A percentile compares a stretch with the other conserved stretches of the same genome.
Evolutionary conservation across 2,329 filamentous ascomycete species (phyloP).

Genomic region (Raffaelea ambrosiae): DNA sequence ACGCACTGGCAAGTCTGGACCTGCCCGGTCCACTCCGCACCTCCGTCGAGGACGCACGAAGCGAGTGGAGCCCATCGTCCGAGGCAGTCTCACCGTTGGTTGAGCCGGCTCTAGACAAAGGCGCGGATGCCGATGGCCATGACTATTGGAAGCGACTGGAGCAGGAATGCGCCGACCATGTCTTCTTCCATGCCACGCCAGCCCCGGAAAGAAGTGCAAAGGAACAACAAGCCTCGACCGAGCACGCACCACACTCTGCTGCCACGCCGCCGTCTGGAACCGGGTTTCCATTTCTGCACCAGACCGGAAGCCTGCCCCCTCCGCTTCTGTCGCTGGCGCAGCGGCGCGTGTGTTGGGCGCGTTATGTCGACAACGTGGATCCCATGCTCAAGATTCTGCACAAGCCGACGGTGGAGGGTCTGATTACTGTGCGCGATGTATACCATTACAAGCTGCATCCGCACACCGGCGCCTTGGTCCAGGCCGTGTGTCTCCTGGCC

Average conservation of each 20-base stretch:
- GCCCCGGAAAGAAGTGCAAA: too few species aligned
- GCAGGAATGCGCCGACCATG: conserved; percentile 1
- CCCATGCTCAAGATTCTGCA: conserved; percentile 7
- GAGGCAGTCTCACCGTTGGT: too few species aligned
- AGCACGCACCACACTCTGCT: too few species aligned
- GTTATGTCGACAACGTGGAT: conserved; percentile 6
- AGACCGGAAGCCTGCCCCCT: too few species aligned
- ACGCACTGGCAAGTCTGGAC: too few species aligned
- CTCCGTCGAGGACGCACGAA: too few species aligned
- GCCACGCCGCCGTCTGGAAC: too few species aligned
- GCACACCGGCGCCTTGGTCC: conserved; percentile 51
- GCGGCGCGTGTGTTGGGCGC: conserved; percentile 4
- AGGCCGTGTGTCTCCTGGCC: conserved; percentile 50
- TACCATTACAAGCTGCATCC: conserved; percentile 39
- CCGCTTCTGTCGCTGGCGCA: conserved; percentile 2
- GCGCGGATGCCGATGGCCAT: too few species aligned
- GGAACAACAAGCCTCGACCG: too few species aligned
- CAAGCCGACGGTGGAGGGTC: conserved; percentile 5
- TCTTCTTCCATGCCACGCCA: conserved; percentile 1
- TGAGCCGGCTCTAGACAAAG: too few species aligned
- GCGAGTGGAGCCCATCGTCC: too few species aligned
- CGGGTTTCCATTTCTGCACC: conserved; percentile 1
- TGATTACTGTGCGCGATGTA: conserved; percentile 2
- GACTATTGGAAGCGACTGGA: conserved; percentile 1
- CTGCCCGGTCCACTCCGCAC: too few species aligned